Base-by-base conservation (phyloP, 2,329 filamentous ascomycete genomes). In the Colletotrichum salicis region DNA sequence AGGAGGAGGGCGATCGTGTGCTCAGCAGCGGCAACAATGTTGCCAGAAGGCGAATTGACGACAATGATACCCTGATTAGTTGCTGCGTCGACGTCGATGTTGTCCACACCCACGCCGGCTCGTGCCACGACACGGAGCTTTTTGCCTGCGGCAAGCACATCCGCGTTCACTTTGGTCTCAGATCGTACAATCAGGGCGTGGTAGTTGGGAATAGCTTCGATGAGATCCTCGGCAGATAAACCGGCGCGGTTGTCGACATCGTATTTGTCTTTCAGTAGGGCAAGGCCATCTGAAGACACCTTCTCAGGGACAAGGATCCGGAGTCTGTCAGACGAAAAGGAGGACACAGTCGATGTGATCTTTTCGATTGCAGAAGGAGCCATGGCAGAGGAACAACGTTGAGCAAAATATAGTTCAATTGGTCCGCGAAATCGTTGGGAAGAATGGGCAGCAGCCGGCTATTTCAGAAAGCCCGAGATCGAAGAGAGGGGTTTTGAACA, bases 51-150 rank as follows among this genome's bases (percentile, higher is more conserved):
- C 31, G 90, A 92, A 80, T 96, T 96, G 67, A 96, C 91, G 2
- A 96, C 93, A 62, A 95, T 91, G 71, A 96, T 91, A 24, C 94
- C 94, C 65, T 90, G 85, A 51, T 88, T 86, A 0, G 93, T 96
- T 3, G 93, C 93, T 8, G 90, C 89, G 41, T 89, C 85, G 0
- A 96, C 91, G 78, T 96, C 88, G 60, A 96, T 93, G 82, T 96
- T 95, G 82, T 96, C 93, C 29, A 96, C 93, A 37, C 93, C 94
- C 1, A 96, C 94, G 13, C 94, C 94, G 13, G 94, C 94, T 72
- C 94, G 87, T 2, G 93, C 94, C 27, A 96, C 93, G 10, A 96
- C 93, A 75, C 92, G 92, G 63, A 96, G 86, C 71, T 90, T 92
- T 75, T 86, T 88, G 11, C 89, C 93, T 1, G 91, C 91, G 13